Evolutionary conservation across 495 filamentous ascomycete species (phyloP).

Genomic region (Opeltia flavorubescens): DNA sequence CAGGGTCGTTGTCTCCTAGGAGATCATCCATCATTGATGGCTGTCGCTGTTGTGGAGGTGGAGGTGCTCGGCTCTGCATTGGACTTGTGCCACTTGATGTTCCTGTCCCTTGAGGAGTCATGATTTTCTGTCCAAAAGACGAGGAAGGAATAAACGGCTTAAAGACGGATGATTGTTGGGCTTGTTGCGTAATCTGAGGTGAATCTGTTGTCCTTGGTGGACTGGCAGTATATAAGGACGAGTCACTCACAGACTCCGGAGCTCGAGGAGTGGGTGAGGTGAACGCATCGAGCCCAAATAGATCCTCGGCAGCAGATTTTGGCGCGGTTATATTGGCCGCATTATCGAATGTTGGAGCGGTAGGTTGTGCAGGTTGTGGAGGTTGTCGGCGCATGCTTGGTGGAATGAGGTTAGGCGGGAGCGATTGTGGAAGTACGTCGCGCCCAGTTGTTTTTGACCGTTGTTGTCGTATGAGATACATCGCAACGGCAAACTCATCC

Average conservation of each 20-base stretch:
- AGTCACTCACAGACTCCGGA: constrained; percentile 59
- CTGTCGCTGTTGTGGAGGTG: constrained; percentile 32
- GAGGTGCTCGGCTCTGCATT: constrained; percentile 19
- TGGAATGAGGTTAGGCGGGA: constrained; percentile 73
- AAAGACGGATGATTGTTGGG: constrained; percentile 40
- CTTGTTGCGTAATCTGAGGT: constrained; percentile 6
- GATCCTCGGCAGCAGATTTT: constrained; percentile 74
- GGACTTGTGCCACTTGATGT: constrained; percentile 41
- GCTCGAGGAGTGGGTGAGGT: constrained; percentile 36
- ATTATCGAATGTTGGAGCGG: constrained; percentile 37
- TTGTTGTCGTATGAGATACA: constrained; percentile 90
- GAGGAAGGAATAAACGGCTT: constrained; percentile 88
- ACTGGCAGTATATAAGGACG: constrained; percentile 26
- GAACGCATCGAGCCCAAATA: constrained; percentile 74
- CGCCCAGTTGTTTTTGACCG: constrained; percentile 50
- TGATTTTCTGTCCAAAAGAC: constrained; percentile 70
- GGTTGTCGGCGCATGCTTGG: constrained; percentile 69
- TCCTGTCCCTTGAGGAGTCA: constrained; percentile 68
- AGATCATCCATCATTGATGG: constrained; percentile 65
- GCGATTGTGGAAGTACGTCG: constrained; percentile 46
- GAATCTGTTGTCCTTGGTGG: constrained; percentile 18
- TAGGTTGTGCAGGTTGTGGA: constrained; percentile 34
- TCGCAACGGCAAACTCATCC: constrained; percentile 94
- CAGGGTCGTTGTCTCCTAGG: constrained; percentile 85
- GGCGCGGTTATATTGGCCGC: constrained; percentile 32